A percentile compares a stretch with the other conserved stretches of the same genome.
Conservation (phyloP, 176 grass and related monocot species). For the Themeda triandra region DNA sequence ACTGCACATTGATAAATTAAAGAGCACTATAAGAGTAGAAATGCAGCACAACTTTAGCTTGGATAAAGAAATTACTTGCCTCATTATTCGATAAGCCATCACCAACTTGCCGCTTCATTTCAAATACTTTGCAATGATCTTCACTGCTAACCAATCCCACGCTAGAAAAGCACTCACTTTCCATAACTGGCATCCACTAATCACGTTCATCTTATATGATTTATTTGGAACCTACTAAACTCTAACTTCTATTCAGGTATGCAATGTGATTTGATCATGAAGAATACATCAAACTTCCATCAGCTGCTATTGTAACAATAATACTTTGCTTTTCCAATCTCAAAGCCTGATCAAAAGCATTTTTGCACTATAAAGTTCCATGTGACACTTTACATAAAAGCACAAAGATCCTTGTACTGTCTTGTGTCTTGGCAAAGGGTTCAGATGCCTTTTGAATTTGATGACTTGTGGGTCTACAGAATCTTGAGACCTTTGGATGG, state of each 20-base stretch:
- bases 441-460: neutral
- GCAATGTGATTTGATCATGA: constrained; percentile 11
- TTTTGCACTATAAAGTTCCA: neutral
- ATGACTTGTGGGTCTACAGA: too few species aligned
- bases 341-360: neutral
- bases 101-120: constrained; percentile 16
- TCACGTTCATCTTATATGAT: neutral
- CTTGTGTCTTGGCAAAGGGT: neutral
- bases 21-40: constrained; percentile 12
- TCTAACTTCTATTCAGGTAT: constrained; percentile 20
- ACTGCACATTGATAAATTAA: constrained; percentile 13
- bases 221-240: constrained; percentile 10
- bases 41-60: constrained; percentile 8
- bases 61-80: constrained; percentile 58
- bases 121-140: constrained; percentile 16
- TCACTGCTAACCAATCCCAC: constrained; percentile 4
- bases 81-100: constrained; percentile 37
- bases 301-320: neutral
- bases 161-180: constrained; percentile 5
- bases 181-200: neutral
- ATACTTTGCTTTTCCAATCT: neutral
- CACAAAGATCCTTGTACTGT: neutral
- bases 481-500: too few species aligned
- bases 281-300: constrained; percentile 26
- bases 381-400: neutral